These are phyloP conservation scores for Alternaria dauci DNA, from an alignment of 2,329 filamentous ascomycete genomes.

Conservation along the genomic window DNA sequence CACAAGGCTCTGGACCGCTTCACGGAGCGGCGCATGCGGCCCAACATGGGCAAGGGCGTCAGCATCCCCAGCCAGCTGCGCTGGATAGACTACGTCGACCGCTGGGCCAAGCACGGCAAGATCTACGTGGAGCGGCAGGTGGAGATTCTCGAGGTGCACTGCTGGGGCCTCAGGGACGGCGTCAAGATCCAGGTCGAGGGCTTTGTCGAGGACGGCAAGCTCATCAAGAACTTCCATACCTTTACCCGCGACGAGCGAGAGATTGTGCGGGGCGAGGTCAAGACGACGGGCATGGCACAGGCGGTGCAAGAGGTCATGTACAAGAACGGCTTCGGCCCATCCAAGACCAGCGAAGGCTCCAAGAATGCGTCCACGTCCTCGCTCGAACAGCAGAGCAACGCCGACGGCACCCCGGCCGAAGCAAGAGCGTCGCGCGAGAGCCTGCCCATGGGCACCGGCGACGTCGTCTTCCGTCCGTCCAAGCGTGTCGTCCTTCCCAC, in stretches of 20 bases:
- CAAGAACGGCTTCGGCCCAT: conserved; percentile 45
- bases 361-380: conserved; percentile 33
- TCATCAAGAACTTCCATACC: conserved; percentile 82
- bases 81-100: conserved; percentile 87
- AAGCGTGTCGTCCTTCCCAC: conserved; percentile 75
- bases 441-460: conserved; percentile 66
- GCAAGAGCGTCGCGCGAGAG: conserved; percentile 34
- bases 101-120: conserved; percentile 80
- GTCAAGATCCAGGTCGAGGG: conserved; percentile 89
- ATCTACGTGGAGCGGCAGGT: conserved; percentile 82
- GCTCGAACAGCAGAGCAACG: conserved; percentile 23
- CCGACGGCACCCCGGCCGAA: conserved; percentile 27
- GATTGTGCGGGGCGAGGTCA: conserved; percentile 66
- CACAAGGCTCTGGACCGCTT: conserved; percentile 72
- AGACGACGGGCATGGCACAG: conserved; percentile 54
- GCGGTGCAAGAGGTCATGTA: conserved; percentile 57
- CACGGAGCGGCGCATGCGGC: conserved; percentile 87
- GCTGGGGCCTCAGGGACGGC: conserved; percentile 86
- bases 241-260: conserved; percentile 77
- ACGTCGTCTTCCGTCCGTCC: conserved; percentile 79
- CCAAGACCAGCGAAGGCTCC: conserved; percentile 29
- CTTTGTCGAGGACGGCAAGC: conserved; percentile 86
- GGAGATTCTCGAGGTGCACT: conserved; percentile 87
- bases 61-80: conserved; percentile 92
- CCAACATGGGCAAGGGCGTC: conserved; percentile 86